These are phyloP conservation scores for Epichloe bromicola DNA, from an alignment of 2,329 filamentous ascomycete genomes.

Conservation along the genomic window DNA sequence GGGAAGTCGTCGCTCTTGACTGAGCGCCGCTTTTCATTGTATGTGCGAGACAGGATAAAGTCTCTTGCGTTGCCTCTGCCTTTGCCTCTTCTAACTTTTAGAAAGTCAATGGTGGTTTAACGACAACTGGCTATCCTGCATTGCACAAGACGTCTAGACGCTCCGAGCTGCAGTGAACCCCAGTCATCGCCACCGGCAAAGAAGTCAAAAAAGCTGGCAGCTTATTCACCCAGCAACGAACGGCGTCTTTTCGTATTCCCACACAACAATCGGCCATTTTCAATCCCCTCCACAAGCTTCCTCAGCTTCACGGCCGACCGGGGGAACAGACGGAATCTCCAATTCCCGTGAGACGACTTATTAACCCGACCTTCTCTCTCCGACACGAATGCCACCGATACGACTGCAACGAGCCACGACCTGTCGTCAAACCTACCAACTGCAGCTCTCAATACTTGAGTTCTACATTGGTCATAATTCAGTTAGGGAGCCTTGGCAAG, in stretches of 20 bases:
- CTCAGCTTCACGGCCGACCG: not conserved
- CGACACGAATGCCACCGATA: slow-evolving; percentile 20
- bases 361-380: slow-evolving; percentile 5
- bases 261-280: slow-evolving; percentile 5
- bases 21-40: slow-evolving; percentile 7
- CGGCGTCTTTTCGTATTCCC: slow-evolving; percentile 1
- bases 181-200: not conserved
- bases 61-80: not conserved
- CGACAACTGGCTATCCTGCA: not conserved
- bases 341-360: slow-evolving; percentile 1
- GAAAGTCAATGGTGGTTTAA: not conserved
- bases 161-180: not conserved
- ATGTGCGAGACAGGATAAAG: slow-evolving; percentile 4
- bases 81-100: not conserved
- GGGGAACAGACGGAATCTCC: not conserved
- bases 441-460: not conserved
- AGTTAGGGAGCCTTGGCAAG: not conserved
- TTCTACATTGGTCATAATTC: not conserved
- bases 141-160: not conserved
- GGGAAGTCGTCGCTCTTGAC: slow-evolving; percentile 7
- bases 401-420: slow-evolving; percentile 19
- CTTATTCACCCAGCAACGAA: slow-evolving; percentile 2
- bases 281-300: not conserved
- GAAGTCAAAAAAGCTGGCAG: not conserved
- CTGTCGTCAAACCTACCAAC: slow-evolving; percentile 5